These are phyloP conservation scores for Hymenoscyphus scutula DNA, from an alignment of 2,329 filamentous ascomycete genomes.

Conservation along the genomic window DNA sequence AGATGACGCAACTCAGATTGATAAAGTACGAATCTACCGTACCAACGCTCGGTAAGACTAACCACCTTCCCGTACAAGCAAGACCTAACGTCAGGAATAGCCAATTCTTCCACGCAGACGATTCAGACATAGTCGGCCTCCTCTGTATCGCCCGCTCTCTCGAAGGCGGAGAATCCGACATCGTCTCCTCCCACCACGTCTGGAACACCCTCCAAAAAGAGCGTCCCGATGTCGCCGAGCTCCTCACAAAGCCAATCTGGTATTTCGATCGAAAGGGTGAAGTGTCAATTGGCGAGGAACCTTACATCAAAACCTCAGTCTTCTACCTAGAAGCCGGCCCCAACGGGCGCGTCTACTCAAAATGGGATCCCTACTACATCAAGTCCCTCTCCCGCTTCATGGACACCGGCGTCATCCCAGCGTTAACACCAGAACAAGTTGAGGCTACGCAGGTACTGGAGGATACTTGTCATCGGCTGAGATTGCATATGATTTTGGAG, in stretches of 20 bases:
- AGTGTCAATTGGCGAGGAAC: slow-evolving; percentile 68
- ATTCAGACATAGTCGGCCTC: slow-evolving; percentile 78
- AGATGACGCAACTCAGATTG: slow-evolving; percentile 72
- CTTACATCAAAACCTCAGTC: slow-evolving; percentile 69
- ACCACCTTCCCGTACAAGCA: neutral
- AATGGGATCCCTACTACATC: slow-evolving; percentile 91
- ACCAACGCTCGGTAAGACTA: slow-evolving; percentile 65
- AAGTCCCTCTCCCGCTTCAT: slow-evolving; percentile 73
- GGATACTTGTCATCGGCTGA: slow-evolving; percentile 68
- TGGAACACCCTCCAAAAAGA: slow-evolving; percentile 77
- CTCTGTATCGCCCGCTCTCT: slow-evolving; percentile 76
- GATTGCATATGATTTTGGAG: slow-evolving; percentile 82
- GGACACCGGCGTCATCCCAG: slow-evolving; percentile 68
- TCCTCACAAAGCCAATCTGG: slow-evolving; percentile 76
- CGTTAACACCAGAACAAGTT: slow-evolving; percentile 65
- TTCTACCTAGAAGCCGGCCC: slow-evolving; percentile 73
- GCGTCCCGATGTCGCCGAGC: slow-evolving; percentile 73
- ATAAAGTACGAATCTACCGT: slow-evolving; percentile 86
- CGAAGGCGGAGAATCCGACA: slow-evolving; percentile 80
- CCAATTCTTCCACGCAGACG: slow-evolving; percentile 84
- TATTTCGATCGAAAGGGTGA: slow-evolving; percentile 93
- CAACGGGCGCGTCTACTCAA: slow-evolving; percentile 69
- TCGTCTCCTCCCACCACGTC: slow-evolving; percentile 74
- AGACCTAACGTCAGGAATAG: slow-evolving; percentile 35
- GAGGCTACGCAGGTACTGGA: slow-evolving; percentile 70